phyloP scores from a whole-genome alignment of 2,329 filamentous ascomycete species.

The Alternaria angustiovoidea region DNA sequence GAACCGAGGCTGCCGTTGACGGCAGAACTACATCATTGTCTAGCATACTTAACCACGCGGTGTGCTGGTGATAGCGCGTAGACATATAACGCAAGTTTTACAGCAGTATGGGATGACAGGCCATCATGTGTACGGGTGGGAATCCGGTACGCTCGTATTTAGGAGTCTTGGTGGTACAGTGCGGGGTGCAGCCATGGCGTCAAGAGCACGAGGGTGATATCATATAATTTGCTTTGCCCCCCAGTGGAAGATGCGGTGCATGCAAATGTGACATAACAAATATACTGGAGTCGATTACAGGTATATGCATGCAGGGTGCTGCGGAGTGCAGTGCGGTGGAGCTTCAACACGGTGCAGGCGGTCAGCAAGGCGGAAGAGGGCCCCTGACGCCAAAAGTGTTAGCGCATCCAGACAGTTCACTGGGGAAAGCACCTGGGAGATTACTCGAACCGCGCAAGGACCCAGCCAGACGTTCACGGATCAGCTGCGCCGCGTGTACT shows the following conservation, averaged over 20 bases:
- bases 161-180: not conserved
- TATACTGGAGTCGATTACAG: too few species aligned
- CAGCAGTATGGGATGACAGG: not conserved
- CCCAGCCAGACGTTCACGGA: conserved; percentile 13
- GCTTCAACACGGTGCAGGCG: conserved; percentile 16
- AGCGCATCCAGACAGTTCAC: conserved; percentile 18
- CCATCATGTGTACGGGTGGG: not conserved
- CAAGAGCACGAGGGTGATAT: not conserved
- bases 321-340: not conserved
- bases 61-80: not conserved
- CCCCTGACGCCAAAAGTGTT: conserved; percentile 24
- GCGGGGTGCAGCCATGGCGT: conserved; percentile 5
- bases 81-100: not conserved
- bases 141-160: not conserved
- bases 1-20: conserved; percentile 8
- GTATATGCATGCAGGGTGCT: not conserved
- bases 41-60: not conserved
- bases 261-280: too few species aligned
- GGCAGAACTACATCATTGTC: conserved; percentile 3
- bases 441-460: conserved; percentile 20
- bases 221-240: too few species aligned
- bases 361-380: conserved; percentile 25
- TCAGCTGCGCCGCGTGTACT: conserved; percentile 17
- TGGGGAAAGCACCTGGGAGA: conserved; percentile 24
- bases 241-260: too few species aligned